Percentiles rank a stretch among this genome's conserved stretches.
phyloP scores from a whole-genome alignment of 2,329 filamentous ascomycete genomes.

The Curvularia verruculosa region DNA sequence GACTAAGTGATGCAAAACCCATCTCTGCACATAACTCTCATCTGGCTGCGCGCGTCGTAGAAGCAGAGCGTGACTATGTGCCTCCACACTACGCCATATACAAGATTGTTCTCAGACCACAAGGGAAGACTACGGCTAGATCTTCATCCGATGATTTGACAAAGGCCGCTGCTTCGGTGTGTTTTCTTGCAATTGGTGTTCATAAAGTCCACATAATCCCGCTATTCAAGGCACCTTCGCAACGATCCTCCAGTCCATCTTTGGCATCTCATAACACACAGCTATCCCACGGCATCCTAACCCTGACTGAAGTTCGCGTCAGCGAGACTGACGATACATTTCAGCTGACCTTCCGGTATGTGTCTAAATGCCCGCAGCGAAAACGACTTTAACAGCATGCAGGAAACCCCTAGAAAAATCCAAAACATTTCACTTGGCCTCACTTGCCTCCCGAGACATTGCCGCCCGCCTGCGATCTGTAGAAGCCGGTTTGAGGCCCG shows the following conservation, averaged over 20 bases:
- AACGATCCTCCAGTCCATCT: constrained; percentile 61
- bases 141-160: constrained; percentile 70
- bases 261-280: constrained; percentile 58
- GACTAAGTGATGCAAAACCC: constrained; percentile 58
- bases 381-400: constrained; percentile 11
- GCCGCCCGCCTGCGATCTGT: constrained; percentile 66
- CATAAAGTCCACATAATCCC: constrained; percentile 73
- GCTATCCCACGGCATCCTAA: constrained; percentile 67
- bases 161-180: constrained; percentile 68
- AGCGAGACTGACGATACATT: constrained; percentile 69
- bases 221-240: constrained; percentile 62
- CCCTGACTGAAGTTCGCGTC: constrained; percentile 64
- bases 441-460: constrained; percentile 68
- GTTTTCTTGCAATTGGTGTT: constrained; percentile 71
- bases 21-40: constrained; percentile 67
- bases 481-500: constrained; percentile 67
- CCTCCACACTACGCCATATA: constrained; percentile 71
- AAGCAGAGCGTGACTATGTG: constrained; percentile 72
- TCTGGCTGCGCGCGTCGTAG: constrained; percentile 66
- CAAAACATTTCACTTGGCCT: constrained; percentile 66
- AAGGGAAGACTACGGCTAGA: constrained; percentile 60
- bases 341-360: constrained; percentile 66
- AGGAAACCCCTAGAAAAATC: constrained; percentile 62
- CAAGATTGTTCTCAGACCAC: constrained; percentile 69
- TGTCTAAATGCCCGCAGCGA: background rate